Percentiles rank a stretch among this genome's conserved stretches.
Evolutionary conservation across 176 grass and related monocot genomes (phyloP).

Genomic region (Ampelocalamus luodianensis): DNA sequence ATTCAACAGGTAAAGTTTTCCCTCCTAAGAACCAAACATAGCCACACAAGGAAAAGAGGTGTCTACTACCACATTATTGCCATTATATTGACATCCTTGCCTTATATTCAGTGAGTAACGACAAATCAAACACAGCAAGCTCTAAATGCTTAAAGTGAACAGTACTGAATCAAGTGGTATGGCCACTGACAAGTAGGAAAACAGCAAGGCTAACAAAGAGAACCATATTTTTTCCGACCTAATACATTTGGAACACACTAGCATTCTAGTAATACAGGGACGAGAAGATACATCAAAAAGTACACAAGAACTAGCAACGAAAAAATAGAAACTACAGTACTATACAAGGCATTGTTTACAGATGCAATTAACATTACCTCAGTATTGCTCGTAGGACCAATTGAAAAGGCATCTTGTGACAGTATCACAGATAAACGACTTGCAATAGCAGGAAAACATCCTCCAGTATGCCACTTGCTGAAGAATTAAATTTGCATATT

Average conservation of each 20-base stretch:
- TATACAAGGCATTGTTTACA: not conserved
- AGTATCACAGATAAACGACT: slow-evolving; percentile 69
- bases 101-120: slow-evolving; percentile 5
- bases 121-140: not conserved
- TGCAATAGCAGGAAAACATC: slow-evolving; percentile 81
- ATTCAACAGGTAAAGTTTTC: not conserved
- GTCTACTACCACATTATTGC: not conserved
- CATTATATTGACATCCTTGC: not conserved
- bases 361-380: slow-evolving; percentile 65
- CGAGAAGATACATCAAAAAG: slow-evolving; percentile 1
- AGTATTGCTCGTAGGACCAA: slow-evolving; percentile 62
- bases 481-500: slow-evolving; percentile 89
- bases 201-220: slow-evolving; percentile 6
- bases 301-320: slow-evolving; percentile 29
- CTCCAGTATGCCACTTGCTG: slow-evolving; percentile 69
- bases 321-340: slow-evolving; percentile 8
- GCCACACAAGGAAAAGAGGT: slow-evolving; percentile 8
- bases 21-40: not conserved
- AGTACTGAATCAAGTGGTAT: not conserved
- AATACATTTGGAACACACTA: slow-evolving; percentile 31
- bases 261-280: slow-evolving; percentile 23
- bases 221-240: not conserved
- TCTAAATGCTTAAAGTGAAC: not conserved
- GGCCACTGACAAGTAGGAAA: not conserved
- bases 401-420: slow-evolving; percentile 80